Evolutionary conservation across 2,329 filamentous ascomycete genomes (phyloP).

Genomic region (Tolypocladium ophioglossoides): DNA sequence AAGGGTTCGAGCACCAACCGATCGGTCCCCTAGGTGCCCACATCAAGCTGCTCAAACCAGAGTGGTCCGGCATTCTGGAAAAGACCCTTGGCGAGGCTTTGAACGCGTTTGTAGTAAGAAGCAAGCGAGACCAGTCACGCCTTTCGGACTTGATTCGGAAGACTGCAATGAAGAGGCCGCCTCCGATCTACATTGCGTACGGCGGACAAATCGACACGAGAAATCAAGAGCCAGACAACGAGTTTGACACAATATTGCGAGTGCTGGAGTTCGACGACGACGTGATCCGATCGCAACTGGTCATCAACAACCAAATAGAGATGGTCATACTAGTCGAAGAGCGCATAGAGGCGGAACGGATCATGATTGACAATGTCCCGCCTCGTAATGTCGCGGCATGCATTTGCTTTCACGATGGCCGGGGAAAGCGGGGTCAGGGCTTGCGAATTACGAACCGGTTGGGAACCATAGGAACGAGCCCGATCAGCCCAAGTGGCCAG

Average conservation of each 20-base stretch:
- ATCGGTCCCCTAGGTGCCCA: constrained; percentile 76
- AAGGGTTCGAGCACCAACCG: constrained; percentile 58
- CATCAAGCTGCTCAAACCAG: constrained; percentile 63
- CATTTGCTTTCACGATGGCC: constrained; percentile 55
- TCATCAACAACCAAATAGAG: constrained; percentile 76
- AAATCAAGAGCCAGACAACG: constrained; percentile 57
- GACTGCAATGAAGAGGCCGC: constrained; percentile 38
- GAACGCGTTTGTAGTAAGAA: constrained; percentile 72
- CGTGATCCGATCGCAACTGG: constrained; percentile 66
- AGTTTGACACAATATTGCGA: constrained; percentile 68
- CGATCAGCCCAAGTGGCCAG: constrained; percentile 35
- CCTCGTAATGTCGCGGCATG: constrained; percentile 64
- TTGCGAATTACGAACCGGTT: constrained; percentile 41
- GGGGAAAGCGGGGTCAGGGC: constrained; percentile 42
- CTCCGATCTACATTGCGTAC: constrained; percentile 28
- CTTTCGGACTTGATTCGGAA: constrained; percentile 56
- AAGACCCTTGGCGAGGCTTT: constrained; percentile 59
- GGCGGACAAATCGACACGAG: constrained; percentile 23
- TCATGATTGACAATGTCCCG: constrained; percentile 54
- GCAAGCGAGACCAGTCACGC: constrained; percentile 61
- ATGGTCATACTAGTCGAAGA: constrained; percentile 70
- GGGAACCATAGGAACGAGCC: constrained; percentile 30
- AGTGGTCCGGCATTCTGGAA: constrained; percentile 80
- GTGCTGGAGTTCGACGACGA: constrained; percentile 75
- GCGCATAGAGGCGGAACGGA: constrained; percentile 52